Percentiles rank a stretch among this genome's conserved stretches.
phyloP scores from a whole-genome alignment of 306 rosid species.

The Inga oerstediana region DNA sequence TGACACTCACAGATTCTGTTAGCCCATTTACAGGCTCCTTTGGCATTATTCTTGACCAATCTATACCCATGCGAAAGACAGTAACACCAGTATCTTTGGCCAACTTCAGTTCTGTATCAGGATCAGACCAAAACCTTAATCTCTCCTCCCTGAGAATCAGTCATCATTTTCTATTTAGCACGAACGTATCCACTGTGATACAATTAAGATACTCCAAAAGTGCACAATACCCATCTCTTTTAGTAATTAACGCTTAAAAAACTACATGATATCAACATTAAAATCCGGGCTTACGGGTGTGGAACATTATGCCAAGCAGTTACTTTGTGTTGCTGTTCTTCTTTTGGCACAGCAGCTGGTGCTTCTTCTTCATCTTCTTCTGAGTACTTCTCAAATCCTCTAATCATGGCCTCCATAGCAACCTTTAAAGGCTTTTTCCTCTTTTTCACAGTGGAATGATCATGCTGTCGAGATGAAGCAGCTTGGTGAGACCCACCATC shows the following conservation, averaged over 20 bases:
- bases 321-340: slow-evolving; percentile 63
- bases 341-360: slow-evolving; percentile 34
- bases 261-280: slow-evolving; percentile 6
- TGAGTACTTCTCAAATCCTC: slow-evolving; percentile 68
- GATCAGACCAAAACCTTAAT: slow-evolving; percentile 98
- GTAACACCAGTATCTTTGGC: slow-evolving; percentile 83
- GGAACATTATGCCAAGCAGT: slow-evolving; percentile 98
- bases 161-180: slow-evolving; percentile 23
- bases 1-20: slow-evolving; percentile 64
- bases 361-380: slow-evolving; percentile 47
- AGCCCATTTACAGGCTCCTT: slow-evolving; percentile 71
- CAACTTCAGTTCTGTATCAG: slow-evolving; percentile 85
- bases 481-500: slow-evolving; percentile 79
- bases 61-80: slow-evolving; percentile 96
- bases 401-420: slow-evolving; percentile 91
- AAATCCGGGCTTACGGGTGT: slow-evolving; percentile 66
- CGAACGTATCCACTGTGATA: not conserved
- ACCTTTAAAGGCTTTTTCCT: slow-evolving; percentile 69
- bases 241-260: not conserved
- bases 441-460: slow-evolving; percentile 33
- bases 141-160: slow-evolving; percentile 86
- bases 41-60: slow-evolving; percentile 94
- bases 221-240: not conserved
- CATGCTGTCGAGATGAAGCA: slow-evolving; percentile 13
- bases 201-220: not conserved